Base-by-base conservation (phyloP, 192 early-diverging fungal genomes). In the Chytriomyces hyalinus region DNA sequence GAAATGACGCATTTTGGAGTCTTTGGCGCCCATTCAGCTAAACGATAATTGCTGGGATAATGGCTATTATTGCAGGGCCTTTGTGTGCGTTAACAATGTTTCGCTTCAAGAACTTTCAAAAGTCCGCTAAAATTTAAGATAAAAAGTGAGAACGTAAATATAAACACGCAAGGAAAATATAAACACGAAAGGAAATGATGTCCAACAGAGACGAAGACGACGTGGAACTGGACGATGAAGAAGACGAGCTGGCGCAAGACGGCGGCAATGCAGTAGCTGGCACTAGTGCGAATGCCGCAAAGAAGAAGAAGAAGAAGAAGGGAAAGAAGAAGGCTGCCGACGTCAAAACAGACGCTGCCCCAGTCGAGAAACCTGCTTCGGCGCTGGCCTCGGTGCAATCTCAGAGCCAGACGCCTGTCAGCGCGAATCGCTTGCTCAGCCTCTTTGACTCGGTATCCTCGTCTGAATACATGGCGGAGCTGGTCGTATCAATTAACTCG, bases 281-380 rank as follows among this genome's bases (percentile, higher is more conserved):
- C 43, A n/a, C 28, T 13, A 50, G n/a, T 22, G n/a, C 10, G 43
- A 49, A n/a, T 13, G 26, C 10, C 6, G 47, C 28, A n/a, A 50
- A 26, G 17, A 50, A 46, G 67, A 69, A 69, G 67, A 69, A 69
- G 44, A 69, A 69, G 67, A 69, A 69, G 44, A 69, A 49, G 47
- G 48, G 26, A 24, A 69, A 69, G 67, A 69, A 69, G 44, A 69
- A 69, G 47, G 46, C 28, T 11, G 67, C 44, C 47, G 67, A 13
- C 46, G 49, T 49, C 46, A 46, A 50, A 15, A 17, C 67, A 46
- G 17, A 36, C 36, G 36, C 36, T 36, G 36, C 36, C 36, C 36
- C 36, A 36, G 36, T 36, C 36, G 36, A 4, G 36, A 36, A 36
- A 36, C 4, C 36, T 36, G 1, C 36, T 36, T 36, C 36, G 36